A percentile compares a stretch with the other conserved stretches of the same genome.
Conservation (phyloP, 805 yeast species). For the Blastobotrys muscicola region DNA sequence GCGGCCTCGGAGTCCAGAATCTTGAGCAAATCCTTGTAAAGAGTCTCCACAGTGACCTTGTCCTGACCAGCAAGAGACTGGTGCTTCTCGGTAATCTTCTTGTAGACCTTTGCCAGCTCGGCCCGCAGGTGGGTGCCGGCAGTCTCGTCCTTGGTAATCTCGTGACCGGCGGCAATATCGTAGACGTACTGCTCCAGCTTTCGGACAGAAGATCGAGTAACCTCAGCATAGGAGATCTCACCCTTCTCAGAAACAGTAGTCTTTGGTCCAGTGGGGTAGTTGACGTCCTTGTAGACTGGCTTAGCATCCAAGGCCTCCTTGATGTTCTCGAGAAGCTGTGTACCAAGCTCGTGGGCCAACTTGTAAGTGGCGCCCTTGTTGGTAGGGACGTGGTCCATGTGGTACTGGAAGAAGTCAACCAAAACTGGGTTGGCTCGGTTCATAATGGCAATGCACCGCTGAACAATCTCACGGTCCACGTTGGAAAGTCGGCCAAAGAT, state of each 20-base stretch:
- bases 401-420: constrained; percentile 94
- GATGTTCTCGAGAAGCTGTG: constrained; percentile 92
- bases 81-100: constrained; percentile 70
- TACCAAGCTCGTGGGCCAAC: constrained; percentile 82
- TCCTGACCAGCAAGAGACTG: constrained; percentile 43
- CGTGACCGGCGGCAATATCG: constrained; percentile 95
- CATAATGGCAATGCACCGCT: constrained; percentile 95
- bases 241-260: constrained; percentile 85
- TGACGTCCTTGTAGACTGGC: constrained; percentile 94
- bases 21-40: constrained; percentile 25
- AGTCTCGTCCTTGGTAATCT: constrained; percentile 66
- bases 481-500: constrained; percentile 87
- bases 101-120: constrained; percentile 74
- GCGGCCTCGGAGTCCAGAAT: constrained; percentile 38
- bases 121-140: constrained; percentile 47
- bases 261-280: constrained; percentile 91
- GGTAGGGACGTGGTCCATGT: constrained; percentile 73
- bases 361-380: constrained; percentile 87
- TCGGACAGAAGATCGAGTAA: constrained; percentile 80
- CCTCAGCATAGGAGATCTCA: constrained; percentile 74
- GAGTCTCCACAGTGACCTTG: constrained; percentile 34
- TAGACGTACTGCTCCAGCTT: constrained; percentile 91
- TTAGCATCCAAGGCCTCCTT: constrained; percentile 66
- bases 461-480: constrained; percentile 91
- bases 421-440: constrained; percentile 91